phyloP scores from a whole-genome alignment of 768 basidiomycete genomes.

The Amanita jacksonii region DNA sequence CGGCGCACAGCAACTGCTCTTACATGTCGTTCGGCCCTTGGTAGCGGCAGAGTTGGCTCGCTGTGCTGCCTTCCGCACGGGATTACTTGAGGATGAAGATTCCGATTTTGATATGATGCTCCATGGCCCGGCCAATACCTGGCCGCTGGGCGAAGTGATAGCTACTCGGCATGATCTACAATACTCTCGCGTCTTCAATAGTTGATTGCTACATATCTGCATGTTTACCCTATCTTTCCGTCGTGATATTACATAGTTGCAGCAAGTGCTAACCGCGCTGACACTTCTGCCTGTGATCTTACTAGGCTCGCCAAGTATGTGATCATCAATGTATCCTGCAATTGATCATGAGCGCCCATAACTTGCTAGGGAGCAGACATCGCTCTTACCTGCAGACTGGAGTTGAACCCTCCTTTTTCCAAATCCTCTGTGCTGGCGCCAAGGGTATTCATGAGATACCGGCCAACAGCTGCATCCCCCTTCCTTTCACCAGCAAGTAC shows the following conservation, averaged over 20 bases:
- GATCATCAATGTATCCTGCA: constrained; percentile 86
- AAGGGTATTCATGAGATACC: constrained; percentile 85
- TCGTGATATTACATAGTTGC: constrained; percentile 19
- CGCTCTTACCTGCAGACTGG: constrained; percentile 58
- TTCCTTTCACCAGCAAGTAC: constrained; percentile 71
- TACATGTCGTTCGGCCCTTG: constrained; percentile 61
- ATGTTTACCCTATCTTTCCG: too few relatives aligned
- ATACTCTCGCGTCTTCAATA: constrained; percentile 96
- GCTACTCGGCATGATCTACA: constrained; percentile 86
- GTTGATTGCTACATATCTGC: too few relatives aligned
- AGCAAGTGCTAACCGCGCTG: constrained; percentile 75
- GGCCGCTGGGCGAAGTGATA: constrained; percentile 94
- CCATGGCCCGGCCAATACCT: constrained; percentile 75
- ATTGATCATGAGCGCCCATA: background rate
- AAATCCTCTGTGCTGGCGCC: constrained; percentile 59
- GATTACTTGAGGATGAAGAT: constrained; percentile 21
- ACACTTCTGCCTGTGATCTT: constrained; percentile 88
- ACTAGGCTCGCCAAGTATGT: constrained; percentile 92
- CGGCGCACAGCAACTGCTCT: constrained; percentile 76
- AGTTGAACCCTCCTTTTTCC: constrained; percentile 67
- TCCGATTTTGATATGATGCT: constrained; percentile 29
- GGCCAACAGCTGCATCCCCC: constrained; percentile 79
- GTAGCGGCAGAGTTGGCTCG: constrained; percentile 43
- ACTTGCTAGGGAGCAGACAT: background rate
- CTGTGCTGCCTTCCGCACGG: constrained; percentile 42